Evolutionary conservation across 768 basidiomycete species (phyloP), one percentile per base, ranked within the genome.

Genomic region (Boletus tomentosulus): DNA sequence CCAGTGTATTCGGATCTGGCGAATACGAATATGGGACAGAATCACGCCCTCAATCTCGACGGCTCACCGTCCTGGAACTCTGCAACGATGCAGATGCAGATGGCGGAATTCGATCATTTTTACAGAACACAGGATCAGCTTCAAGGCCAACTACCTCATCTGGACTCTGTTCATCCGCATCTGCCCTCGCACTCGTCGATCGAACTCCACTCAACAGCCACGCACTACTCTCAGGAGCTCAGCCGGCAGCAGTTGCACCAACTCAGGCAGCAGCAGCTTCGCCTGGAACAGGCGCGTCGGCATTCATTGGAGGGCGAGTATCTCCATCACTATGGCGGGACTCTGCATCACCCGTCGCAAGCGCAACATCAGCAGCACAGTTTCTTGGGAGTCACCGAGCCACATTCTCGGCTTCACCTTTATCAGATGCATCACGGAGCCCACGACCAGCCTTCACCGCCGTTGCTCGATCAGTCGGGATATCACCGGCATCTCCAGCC

Each of bases 11-110:
- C 59, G 65, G 66, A 68, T 57, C 60, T 67, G 51, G 59, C 50
- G 76, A 77, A 42, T 83, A 86, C 76, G 85, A 86, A 51, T 86
- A 87, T 72, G 88, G 82, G 24, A 66, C 78, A 59, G 87, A 87
- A 60, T 88, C 86, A 63, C 78, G 89, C 63, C 89, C 89, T 58
- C 83, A 86, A 65, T 87, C 85, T 74, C 80, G 89, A 62, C 74
- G 89, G 56, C 83, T 91, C 80, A 78, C 85, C 71, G 85, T 91
- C 79, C 81, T 90, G 87, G 89, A 91, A 62, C 85, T 91, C 79
- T 89, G 88, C 81, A 89, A 89, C 79, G 86, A 87, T 76, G 67
- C 76, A 67, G 72, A 71, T 71, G 70, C 70, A 69, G 70, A 74
- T 73, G 65, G 70, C 60, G 66, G 73, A 69, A 50, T 73, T 72